A percentile compares a stretch with the other conserved stretches of the same genome.
These are phyloP conservation scores for Amoebophrya sp. DNA, from an alignment of 169 alveolate genomes.

Conservation along the genomic window DNA sequence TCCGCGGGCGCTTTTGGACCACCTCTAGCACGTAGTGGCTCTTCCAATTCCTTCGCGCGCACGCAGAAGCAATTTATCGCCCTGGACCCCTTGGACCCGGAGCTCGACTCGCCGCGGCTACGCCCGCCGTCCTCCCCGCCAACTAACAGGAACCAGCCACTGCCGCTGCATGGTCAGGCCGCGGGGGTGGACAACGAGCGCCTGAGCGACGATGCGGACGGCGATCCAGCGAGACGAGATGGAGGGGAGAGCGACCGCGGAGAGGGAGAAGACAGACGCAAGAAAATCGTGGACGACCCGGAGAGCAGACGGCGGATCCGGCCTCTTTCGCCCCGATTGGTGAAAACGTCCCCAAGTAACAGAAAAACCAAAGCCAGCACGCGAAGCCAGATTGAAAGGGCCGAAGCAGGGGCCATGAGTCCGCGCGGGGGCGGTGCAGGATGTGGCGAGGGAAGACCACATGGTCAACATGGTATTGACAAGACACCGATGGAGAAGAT, in stretches of 20 bases:
- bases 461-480: not conserved
- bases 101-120: not conserved
- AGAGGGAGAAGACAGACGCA: not conserved
- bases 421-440: not conserved
- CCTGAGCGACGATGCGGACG: too few relatives aligned
- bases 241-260: not conserved
- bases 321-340: not conserved
- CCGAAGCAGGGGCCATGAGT: not conserved
- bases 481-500: not conserved
- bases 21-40: not conserved
- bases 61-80: not conserved
- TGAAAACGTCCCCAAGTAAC: not conserved
- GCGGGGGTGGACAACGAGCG: too few relatives aligned
- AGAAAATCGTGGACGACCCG: not conserved
- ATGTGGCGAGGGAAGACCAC: not conserved
- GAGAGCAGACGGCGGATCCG: not conserved
- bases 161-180: too few relatives aligned
- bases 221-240: not conserved
- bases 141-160: not conserved
- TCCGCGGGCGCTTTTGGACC: not conserved
- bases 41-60: not conserved
- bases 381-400: not conserved
- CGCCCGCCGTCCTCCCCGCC: not conserved
- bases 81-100: not conserved
- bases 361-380: not conserved